Evolutionary conservation across 345 rosid genomes (phyloP).

Genomic region (Moricandia arvensis): DNA sequence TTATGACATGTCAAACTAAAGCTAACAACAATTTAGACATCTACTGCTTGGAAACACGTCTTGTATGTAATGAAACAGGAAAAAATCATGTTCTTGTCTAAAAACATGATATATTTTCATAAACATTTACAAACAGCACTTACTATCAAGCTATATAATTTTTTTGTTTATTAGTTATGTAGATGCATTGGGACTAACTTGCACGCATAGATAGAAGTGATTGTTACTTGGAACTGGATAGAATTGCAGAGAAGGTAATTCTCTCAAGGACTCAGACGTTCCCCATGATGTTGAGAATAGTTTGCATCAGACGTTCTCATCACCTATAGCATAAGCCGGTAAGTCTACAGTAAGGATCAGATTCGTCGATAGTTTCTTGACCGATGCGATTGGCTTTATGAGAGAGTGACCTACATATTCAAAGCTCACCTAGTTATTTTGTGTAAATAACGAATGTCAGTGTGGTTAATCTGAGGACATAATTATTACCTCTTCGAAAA

Average conservation of each 20-base stretch:
- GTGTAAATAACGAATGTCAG: background rate
- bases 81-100: too few relatives aligned
- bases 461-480: background rate
- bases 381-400: slow-evolving; percentile 77
- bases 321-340: slow-evolving; percentile 69
- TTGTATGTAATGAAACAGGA: too few relatives aligned
- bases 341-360: slow-evolving; percentile 67
- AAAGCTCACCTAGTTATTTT: background rate
- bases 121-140: background rate
- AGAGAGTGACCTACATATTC: slow-evolving; percentile 54
- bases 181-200: slow-evolving; percentile 43
- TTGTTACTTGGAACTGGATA: slow-evolving; percentile 55
- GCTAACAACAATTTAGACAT: too few relatives aligned
- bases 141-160: background rate
- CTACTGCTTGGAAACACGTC: too few relatives aligned
- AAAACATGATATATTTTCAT: too few relatives aligned
- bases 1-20: too few relatives aligned
- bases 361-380: slow-evolving; percentile 67
- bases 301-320: slow-evolving; percentile 81
- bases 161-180: background rate
- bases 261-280: slow-evolving; percentile 78
- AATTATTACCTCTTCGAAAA: slow-evolving; percentile 63
- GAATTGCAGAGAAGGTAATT: slow-evolving; percentile 65
- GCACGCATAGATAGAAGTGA: slow-evolving; percentile 74
- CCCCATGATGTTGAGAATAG: slow-evolving; percentile 69